Evolutionary conservation across 768 basidiomycete species (phyloP).

Genomic region (Lyophyllum semitale): DNA sequence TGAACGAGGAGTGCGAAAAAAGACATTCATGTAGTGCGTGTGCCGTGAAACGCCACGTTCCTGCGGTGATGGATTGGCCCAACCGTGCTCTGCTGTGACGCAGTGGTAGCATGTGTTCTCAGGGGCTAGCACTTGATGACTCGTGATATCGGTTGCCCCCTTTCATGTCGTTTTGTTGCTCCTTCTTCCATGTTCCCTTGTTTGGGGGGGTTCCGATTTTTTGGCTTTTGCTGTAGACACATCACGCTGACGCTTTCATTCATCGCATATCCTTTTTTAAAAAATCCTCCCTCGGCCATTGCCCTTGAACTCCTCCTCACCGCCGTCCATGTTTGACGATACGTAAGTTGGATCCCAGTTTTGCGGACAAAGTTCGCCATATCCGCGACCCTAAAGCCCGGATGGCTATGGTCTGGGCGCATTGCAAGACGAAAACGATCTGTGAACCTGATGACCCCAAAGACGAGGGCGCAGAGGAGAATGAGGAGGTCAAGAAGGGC

Average conservation of each 20-base stretch:
- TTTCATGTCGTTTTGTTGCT: slow-evolving; percentile 43
- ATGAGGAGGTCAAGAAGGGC: slow-evolving; percentile 79
- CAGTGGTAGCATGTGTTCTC: slow-evolving; percentile 57
- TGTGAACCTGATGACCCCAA: slow-evolving; percentile 91
- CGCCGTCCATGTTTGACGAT: slow-evolving; percentile 22
- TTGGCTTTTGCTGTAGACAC: slow-evolving; percentile 37
- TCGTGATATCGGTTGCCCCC: slow-evolving; percentile 59
- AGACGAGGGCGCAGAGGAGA: slow-evolving; percentile 76
- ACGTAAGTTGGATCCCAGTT: slow-evolving; percentile 79
- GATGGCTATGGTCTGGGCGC: slow-evolving; percentile 83
- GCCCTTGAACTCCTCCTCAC: slow-evolving; percentile 27
- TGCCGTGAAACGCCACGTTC: slow-evolving; percentile 32
- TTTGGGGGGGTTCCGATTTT: slow-evolving; percentile 25
- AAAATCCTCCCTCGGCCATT: slow-evolving; percentile 16
- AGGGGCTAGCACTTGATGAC: slow-evolving; percentile 64
- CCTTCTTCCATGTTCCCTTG: slow-evolving; percentile 25
- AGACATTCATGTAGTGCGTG: slow-evolving; percentile 41
- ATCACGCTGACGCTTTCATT: slow-evolving; percentile 68
- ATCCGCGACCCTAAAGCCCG: slow-evolving; percentile 84
- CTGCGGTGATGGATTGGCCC: slow-evolving; percentile 47
- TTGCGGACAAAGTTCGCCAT: slow-evolving; percentile 86
- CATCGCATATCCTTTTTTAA: slow-evolving; percentile 51
- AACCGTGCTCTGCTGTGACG: slow-evolving; percentile 69
- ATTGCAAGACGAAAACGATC: slow-evolving; percentile 84
- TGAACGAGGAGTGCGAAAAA: slow-evolving; percentile 94